Evolutionary conservation across 768 basidiomycete species (phyloP).

Genomic region (Lentinula sp.): DNA sequence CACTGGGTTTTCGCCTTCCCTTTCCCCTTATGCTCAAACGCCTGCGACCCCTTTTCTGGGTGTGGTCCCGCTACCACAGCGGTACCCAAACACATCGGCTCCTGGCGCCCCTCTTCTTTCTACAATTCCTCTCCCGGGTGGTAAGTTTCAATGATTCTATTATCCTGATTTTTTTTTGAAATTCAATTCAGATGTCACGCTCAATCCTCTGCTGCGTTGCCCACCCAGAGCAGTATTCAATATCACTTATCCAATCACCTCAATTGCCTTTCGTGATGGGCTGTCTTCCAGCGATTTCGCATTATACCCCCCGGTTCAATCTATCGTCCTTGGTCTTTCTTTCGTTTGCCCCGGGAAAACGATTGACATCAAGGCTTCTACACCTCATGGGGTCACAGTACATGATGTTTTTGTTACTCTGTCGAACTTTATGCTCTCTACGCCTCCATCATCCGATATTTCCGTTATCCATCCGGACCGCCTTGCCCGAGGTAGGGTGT

Average conservation of each 20-base stretch:
- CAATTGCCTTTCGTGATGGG: neutral
- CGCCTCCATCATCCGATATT: neutral
- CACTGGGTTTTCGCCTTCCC: neutral
- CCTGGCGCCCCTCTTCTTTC: neutral
- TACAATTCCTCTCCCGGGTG: neutral
- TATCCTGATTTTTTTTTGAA: neutral
- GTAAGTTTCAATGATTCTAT: neutral
- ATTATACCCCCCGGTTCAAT: neutral
- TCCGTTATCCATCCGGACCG: neutral
- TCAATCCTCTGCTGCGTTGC: neutral
- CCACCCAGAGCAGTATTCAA: neutral
- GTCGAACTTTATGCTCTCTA: neutral
- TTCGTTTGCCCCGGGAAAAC: neutral
- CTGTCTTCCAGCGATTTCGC: conserved; percentile 3
- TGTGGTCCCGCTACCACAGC: neutral
- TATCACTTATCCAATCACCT: neutral
- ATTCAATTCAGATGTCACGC: neutral
- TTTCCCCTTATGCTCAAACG: neutral
- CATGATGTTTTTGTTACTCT: conserved; percentile 1
- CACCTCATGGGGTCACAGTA: neutral
- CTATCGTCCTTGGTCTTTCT: neutral
- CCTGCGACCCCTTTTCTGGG: neutral
- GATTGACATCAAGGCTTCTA: neutral
- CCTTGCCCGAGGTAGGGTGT: neutral
- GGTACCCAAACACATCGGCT: neutral